phyloP scores from a whole-genome alignment of 2,329 filamentous ascomycete genomes.

The Colletotrichum kahawae region DNA sequence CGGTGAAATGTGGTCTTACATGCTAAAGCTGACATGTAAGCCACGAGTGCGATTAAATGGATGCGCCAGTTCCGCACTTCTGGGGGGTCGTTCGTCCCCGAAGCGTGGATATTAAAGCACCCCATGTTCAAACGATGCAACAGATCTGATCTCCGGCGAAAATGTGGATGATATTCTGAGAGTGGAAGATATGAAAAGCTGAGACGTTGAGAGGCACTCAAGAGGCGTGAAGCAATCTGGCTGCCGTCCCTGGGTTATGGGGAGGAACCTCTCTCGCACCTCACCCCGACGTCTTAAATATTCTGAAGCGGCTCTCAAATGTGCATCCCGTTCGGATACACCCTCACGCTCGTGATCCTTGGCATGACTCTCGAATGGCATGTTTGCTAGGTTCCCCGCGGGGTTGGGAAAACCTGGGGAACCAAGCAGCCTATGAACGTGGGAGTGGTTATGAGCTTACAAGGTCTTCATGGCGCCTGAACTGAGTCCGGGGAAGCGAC shows the following conservation, averaged over 20 bases:
- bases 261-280: accelerated
- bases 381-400: background rate
- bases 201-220: background rate
- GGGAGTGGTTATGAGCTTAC: background rate
- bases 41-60: slow-evolving; percentile 24
- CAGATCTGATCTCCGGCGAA: background rate
- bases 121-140: background rate
- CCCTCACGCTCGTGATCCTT: background rate
- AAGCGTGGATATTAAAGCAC: slow-evolving; percentile 14
- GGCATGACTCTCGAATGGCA: background rate
- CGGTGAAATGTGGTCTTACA: background rate
- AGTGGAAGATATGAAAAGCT: accelerated
- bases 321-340: background rate
- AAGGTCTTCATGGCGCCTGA: background rate
- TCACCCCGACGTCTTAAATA: background rate
- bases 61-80: slow-evolving; percentile 25
- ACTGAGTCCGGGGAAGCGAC: background rate
- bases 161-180: background rate
- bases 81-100: background rate
- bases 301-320: background rate
- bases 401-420: background rate
- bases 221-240: background rate
- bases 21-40: slow-evolving; percentile 27
- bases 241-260: background rate
- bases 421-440: background rate